Conservation (phyloP, 139 green algal species). For the Eudorina sp. region DNA sequence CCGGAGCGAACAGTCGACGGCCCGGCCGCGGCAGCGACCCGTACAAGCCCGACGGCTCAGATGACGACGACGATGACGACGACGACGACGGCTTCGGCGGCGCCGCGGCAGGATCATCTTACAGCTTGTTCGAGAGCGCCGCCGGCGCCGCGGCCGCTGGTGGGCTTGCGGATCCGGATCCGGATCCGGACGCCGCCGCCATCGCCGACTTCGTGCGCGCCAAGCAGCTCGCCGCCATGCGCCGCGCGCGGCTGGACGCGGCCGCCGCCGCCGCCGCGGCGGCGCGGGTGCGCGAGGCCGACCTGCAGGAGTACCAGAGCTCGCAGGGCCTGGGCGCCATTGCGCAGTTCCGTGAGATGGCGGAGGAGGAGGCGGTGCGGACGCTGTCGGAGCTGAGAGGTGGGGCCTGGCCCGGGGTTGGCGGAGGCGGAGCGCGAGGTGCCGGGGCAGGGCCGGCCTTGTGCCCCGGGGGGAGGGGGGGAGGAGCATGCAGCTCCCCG, state of each 20-base stretch:
- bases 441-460: too few relatives aligned
- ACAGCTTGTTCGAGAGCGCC: too few relatives aligned
- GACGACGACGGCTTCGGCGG: neutral
- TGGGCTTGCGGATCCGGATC: neutral
- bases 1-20: neutral
- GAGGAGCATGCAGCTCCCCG: too few relatives aligned
- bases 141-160: too few relatives aligned
- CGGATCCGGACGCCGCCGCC: neutral
- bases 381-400: neutral
- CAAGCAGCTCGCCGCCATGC: neutral
- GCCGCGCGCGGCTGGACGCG: neutral
- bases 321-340: slow-evolving; percentile 13
- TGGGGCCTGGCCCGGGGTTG: too few relatives aligned
- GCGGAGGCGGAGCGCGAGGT: too few relatives aligned
- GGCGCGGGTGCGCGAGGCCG: neutral
- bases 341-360: neutral
- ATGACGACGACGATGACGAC: neutral
- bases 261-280: neutral
- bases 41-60: neutral
- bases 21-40: neutral
- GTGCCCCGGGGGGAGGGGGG: too few relatives aligned
- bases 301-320: neutral
- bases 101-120: too few relatives aligned
- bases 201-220: neutral
- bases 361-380: neutral